Conservation (phyloP, 768 basidiomycete species). For the Mrakia gelida region DNA sequence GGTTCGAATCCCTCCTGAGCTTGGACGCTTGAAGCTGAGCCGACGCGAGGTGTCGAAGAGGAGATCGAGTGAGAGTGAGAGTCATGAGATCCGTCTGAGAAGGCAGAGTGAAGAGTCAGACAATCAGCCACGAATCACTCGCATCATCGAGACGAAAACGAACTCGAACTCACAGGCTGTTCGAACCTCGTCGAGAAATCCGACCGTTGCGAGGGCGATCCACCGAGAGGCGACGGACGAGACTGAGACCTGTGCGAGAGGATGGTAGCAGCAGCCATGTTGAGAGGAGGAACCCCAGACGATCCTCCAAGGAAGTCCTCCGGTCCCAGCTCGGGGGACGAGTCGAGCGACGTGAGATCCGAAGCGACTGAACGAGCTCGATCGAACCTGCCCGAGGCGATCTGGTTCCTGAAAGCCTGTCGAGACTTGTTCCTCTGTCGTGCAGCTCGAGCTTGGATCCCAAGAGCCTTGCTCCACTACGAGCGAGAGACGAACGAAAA, state of each 20-base stretch:
- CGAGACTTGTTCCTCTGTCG: not conserved
- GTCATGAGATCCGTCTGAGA: slow-evolving; percentile 14
- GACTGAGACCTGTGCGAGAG: not conserved
- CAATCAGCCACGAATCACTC: no score
- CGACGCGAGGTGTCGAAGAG: not conserved
- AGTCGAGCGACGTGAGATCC: slow-evolving; percentile 15
- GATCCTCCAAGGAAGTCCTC: not conserved
- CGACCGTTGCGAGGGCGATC: not conserved
- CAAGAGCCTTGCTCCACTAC: slow-evolving; percentile 3
- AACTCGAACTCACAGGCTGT: not conserved
- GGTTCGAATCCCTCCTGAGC: not conserved
- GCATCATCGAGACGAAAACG: not conserved
- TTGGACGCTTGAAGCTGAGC: not conserved
- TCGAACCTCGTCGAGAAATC: not conserved
- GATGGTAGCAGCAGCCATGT: not conserved
- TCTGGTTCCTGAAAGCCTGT: not conserved
- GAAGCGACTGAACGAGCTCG: slow-evolving; percentile 5
- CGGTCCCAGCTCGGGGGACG: not conserved
- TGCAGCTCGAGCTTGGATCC: not conserved
- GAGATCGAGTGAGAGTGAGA: slow-evolving; percentile 6
- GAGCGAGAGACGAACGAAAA: not conserved
- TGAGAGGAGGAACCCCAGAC: not conserved
- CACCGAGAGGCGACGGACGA: not conserved
- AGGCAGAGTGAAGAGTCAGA: not conserved
- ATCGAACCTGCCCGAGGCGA: not conserved